A percentile compares a stretch with the other conserved stretches of the same genome.
phyloP scores from a whole-genome alignment of 1,139 yeast genomes.

The Blastobotrys elegans region DNA sequence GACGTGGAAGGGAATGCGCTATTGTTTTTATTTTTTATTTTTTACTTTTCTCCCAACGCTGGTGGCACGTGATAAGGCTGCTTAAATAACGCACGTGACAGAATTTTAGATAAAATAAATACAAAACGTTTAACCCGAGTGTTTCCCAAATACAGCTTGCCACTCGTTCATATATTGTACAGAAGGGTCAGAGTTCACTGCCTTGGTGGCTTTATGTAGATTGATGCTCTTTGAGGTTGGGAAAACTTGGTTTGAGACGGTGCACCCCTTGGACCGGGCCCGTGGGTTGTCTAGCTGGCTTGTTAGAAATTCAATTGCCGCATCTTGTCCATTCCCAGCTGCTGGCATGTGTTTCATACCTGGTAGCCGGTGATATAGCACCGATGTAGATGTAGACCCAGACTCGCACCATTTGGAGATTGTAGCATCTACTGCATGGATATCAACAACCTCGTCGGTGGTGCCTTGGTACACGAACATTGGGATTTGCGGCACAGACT shows the following conservation, averaged over 20 bases:
- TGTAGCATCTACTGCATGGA: slow-evolving; percentile 21
- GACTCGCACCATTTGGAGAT: slow-evolving; percentile 10
- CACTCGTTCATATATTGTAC: too few species aligned
- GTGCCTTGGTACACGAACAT: slow-evolving; percentile 30
- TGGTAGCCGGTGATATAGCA: slow-evolving; percentile 27
- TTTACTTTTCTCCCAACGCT: too few species aligned
- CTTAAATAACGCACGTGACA: too few species aligned
- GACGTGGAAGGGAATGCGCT: not conserved
- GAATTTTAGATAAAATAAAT: too few species aligned
- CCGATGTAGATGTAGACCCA: slow-evolving; percentile 10
- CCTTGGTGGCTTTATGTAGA: too few species aligned
- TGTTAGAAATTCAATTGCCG: not conserved
- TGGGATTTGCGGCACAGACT: slow-evolving; percentile 23
- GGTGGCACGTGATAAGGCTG: too few species aligned
- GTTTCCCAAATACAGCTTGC: too few species aligned
- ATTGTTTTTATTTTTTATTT: not conserved
- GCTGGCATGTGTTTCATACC: slow-evolving; percentile 12
- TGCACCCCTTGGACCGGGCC: too few species aligned
- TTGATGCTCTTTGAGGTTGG: too few species aligned
- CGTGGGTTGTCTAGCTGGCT: not conserved
- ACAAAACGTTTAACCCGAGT: too few species aligned
- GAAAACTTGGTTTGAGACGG: too few species aligned
- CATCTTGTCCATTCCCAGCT: not conserved
- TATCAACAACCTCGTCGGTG: slow-evolving; percentile 27
- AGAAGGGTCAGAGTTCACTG: too few species aligned